Evolutionary conservation across 352 stramenopile genomes (phyloP).

Genomic region (Globisporangium sylvaticum): DNA sequence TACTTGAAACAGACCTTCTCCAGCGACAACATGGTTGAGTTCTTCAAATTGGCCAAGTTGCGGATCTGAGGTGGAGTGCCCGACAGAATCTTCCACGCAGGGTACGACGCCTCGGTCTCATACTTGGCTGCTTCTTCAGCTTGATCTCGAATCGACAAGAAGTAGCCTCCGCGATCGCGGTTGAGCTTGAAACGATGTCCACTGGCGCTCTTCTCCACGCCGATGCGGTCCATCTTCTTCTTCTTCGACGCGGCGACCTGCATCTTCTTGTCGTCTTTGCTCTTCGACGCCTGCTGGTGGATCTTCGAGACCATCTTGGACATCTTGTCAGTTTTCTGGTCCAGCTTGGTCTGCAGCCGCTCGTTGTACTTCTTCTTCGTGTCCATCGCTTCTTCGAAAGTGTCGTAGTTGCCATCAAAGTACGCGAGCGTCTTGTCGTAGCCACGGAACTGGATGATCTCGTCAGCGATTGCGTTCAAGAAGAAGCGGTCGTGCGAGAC

Average conservation of each 20-base stretch:
- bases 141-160: conserved; percentile 23
- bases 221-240: conserved; percentile 67
- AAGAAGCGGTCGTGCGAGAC: conserved; percentile 93
- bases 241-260: conserved; percentile 57
- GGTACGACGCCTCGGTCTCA: conserved; percentile 25
- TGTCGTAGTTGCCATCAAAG: conserved; percentile 60
- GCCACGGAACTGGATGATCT: conserved; percentile 53
- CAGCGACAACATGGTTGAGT: conserved; percentile 48
- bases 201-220: conserved; percentile 46
- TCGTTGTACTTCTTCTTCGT: conserved; percentile 47
- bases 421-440: conserved; percentile 58
- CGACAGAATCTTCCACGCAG: conserved; percentile 43
- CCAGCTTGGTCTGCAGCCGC: conserved; percentile 41
- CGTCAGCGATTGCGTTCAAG: conserved; percentile 86
- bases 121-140: conserved; percentile 45
- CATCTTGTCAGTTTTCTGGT: conserved; percentile 55
- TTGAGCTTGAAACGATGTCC: conserved; percentile 59
- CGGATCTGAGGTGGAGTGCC: conserved; percentile 46
- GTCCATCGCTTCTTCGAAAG: conserved; percentile 46
- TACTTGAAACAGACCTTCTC: conserved; percentile 55
- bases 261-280: conserved; percentile 63
- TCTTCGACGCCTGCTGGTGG: conserved; percentile 31
- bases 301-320: conserved; percentile 47
- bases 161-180: conserved; percentile 44
- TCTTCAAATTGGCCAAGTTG: conserved; percentile 44